phyloP scores from a whole-genome alignment of 129 eudicot genomes.

The Helianthus tuberosus region DNA sequence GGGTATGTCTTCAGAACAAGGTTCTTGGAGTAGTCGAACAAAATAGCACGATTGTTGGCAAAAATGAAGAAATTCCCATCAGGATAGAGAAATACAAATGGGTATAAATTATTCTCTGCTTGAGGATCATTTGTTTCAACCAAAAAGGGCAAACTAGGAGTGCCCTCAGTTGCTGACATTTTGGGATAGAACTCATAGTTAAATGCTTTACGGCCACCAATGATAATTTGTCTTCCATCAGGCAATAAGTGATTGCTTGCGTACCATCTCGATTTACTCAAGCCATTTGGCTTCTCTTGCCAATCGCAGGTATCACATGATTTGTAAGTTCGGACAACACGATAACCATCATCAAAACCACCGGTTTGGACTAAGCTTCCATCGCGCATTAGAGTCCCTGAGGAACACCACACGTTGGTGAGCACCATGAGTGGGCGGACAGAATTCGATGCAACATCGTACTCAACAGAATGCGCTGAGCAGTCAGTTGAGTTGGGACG shows the following conservation, averaged over 20 bases:
- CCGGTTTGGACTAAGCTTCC: conserved; percentile 70
- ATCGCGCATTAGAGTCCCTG: conserved; percentile 62
- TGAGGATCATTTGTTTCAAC: conserved; percentile 50
- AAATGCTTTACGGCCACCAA: conserved; percentile 68
- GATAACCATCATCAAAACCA: conserved; percentile 74
- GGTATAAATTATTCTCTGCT: conserved; percentile 71
- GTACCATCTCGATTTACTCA: conserved; percentile 64
- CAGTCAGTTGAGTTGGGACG: conserved; percentile 62
- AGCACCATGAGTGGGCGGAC: conserved; percentile 68
- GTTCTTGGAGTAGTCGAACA: conserved; percentile 48
- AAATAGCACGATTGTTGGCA: conserved; percentile 69
- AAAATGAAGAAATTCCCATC: conserved; percentile 74
- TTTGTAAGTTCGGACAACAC: conserved; percentile 35
- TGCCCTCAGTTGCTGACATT: conserved; percentile 5
- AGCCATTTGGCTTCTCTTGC: conserved; percentile 44
- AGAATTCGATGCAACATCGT: conserved; percentile 48
- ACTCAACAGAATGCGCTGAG: conserved; percentile 82
- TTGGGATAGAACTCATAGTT: conserved; percentile 78
- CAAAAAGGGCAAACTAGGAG: conserved; percentile 46
- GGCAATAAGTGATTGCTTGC: conserved; percentile 74
- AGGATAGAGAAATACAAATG: conserved; percentile 61
- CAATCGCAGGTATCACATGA: conserved; percentile 66
- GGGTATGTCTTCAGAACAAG: conserved; percentile 63
- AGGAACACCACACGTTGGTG: conserved; percentile 84
- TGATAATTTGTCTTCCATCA: conserved; percentile 58